Base-by-base conservation (phyloP, 202 grass and related monocot genomes). In the Saccharum hybrid region DNA sequence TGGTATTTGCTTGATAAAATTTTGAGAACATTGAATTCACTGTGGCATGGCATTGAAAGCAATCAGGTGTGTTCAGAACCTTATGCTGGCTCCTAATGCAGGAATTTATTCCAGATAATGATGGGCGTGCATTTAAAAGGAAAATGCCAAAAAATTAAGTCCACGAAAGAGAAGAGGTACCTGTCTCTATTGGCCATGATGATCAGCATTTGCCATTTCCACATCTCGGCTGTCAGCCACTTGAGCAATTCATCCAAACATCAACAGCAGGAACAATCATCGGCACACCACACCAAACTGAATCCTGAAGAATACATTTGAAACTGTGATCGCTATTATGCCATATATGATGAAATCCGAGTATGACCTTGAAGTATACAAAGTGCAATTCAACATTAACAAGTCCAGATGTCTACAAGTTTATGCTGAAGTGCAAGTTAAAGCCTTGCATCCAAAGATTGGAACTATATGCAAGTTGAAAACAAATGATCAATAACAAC, bases 61-160 rank as follows among this genome's bases (percentile, higher is more conserved):
- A 80, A 88, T 91, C 78, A 83, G 68, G 62, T 79, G 78, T 79
- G 43, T 85, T 75, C 86, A 80, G 90, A 91, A 91, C 86, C 83
- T 91, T 83, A 80, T 80, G 80, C 62, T 88, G 74, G 83, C 68
- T 77, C 86, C 73, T 38, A 85, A 79, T 56, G 74, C 89, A 78
- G 72, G 86, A 88, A 91, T 88, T 88, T 91, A 91, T 88, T 88
- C 89, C 16, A n/a, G 86, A 91, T 85, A 84, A 85, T 86, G 82
- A 86, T 85, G 63, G 66, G 69, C 2, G 8, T 48, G 77, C 82
- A 91, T 88, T 85, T 79, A 80, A 86, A 85, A 84, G 79, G 83
- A 86, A 88, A 83, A 78, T 33, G 22, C 42, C 83, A 88, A 91
- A 88, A 91, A 71, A 83, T 83, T 61, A 88, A 86, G 63, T 88